These are phyloP conservation scores for Lasiodiplodia hormozganensis DNA, from an alignment of 2,329 filamentous ascomycete species.

Conservation along the genomic window DNA sequence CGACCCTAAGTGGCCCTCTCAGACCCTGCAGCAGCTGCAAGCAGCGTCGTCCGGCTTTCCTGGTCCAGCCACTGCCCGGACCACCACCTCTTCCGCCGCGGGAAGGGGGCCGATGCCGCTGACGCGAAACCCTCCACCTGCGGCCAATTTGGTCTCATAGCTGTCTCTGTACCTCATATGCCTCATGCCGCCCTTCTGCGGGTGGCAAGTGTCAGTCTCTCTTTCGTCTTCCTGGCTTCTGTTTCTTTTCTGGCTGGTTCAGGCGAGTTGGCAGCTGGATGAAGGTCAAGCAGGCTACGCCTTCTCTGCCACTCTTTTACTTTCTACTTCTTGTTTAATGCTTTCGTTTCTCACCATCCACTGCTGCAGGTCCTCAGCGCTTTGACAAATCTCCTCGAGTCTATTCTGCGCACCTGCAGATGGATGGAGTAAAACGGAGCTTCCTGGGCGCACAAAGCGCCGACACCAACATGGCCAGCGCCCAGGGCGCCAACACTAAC, in stretches of 20 bases:
- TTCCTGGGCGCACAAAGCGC: constrained; percentile 8
- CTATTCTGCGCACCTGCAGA: constrained; percentile 11
- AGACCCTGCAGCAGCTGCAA: constrained; percentile 2
- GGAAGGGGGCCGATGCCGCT: constrained; percentile 21
- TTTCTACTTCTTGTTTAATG: constrained; percentile 26
- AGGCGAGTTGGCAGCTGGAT: constrained; percentile 28
- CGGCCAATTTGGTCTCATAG: constrained; percentile 19
- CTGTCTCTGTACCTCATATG: constrained; percentile 24
- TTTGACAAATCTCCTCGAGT: constrained; percentile 13
- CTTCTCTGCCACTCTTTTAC: constrained; percentile 28
- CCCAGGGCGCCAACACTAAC: neutral
- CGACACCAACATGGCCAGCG: constrained; percentile 1
- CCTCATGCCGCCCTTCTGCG: constrained; percentile 23
- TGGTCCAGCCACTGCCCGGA: constrained; percentile 15
- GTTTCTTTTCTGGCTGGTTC: constrained; percentile 27
- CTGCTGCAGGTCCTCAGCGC: constrained; percentile 25
- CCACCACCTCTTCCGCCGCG: constrained; percentile 5
- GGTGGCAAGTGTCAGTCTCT: constrained; percentile 13
- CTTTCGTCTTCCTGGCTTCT: constrained; percentile 24
- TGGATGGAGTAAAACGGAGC: constrained; percentile 23
- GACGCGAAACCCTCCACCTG: constrained; percentile 26
- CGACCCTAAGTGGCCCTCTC: constrained; percentile 12
- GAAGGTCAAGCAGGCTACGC: constrained; percentile 20
- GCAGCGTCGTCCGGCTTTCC: neutral
- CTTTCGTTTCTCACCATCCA: constrained; percentile 22